phyloP scores from a whole-genome alignment of 75 land plant genomes.

The Larix kaempferi region DNA sequence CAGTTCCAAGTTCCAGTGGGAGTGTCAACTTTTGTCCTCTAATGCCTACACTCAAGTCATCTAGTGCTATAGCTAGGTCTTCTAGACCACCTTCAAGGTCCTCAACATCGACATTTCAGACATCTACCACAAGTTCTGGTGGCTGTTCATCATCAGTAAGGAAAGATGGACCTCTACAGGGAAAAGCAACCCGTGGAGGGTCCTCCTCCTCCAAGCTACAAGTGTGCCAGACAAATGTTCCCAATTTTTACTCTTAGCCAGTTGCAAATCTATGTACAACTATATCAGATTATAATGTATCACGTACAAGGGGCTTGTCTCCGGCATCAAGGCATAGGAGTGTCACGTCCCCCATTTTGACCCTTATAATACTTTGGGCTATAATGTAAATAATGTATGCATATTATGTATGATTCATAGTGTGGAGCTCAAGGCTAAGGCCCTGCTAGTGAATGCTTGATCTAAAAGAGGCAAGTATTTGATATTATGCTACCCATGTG shows the following conservation, averaged over 20 bases:
- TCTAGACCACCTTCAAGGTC: conserved; percentile 41
- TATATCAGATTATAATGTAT: conserved; percentile 45
- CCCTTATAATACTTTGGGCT: too few species aligned
- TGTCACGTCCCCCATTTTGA: too few species aligned
- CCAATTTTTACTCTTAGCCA: conserved; percentile 60
- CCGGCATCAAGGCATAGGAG: conserved; percentile 28
- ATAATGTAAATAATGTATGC: too few species aligned
- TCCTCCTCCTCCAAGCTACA: conserved; percentile 67
- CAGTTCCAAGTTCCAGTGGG: conserved; percentile 39
- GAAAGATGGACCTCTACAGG: conserved; percentile 36
- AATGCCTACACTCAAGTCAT: conserved; percentile 12
- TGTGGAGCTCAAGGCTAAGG: too few species aligned
- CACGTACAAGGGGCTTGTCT: conserved; percentile 55
- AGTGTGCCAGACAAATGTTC: conserved; percentile 54
- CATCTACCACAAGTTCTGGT: conserved; percentile 46
- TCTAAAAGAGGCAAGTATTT: too few species aligned
- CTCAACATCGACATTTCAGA: conserved; percentile 59
- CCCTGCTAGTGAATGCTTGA: too few species aligned
- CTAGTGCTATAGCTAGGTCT: conserved; percentile 35
- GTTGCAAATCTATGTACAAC: conserved; percentile 84
- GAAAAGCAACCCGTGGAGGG: conserved; percentile 38
- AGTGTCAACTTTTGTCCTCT: conserved; percentile 4
- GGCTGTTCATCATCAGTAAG: conserved; percentile 19
- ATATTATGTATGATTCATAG: too few species aligned
- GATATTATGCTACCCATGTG: too few species aligned